These are phyloP conservation scores for Nakazawaea peltata DNA, from an alignment of 805 yeast species.

Conservation along the genomic window DNA sequence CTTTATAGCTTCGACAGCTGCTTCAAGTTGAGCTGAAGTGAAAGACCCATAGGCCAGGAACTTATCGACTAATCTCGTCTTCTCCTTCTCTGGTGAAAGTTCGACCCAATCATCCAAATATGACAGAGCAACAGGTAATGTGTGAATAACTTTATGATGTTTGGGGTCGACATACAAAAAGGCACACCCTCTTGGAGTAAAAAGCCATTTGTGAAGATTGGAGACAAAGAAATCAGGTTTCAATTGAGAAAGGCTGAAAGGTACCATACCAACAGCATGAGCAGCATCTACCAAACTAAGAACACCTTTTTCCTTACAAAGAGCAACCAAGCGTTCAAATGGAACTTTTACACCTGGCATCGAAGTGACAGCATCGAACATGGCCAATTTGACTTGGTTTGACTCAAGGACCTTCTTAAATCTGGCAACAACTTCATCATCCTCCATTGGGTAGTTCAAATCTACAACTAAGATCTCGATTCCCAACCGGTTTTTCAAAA, in stretches of 20 bases:
- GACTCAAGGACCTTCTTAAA: conserved; percentile 22
- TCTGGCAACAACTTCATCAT: conserved; percentile 28
- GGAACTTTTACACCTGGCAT: conserved; percentile 61
- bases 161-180: conserved; percentile 47
- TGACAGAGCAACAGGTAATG: conserved; percentile 49
- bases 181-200: conserved; percentile 49
- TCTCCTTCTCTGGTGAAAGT: conserved; percentile 16
- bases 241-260: conserved; percentile 29
- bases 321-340: conserved; percentile 33
- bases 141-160: conserved; percentile 42
- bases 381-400: conserved; percentile 28
- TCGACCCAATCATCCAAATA: conserved; percentile 27
- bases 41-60: conserved; percentile 46
- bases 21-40: conserved; percentile 32
- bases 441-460: conserved; percentile 35
- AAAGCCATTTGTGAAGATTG: conserved; percentile 68
- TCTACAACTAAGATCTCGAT: conserved; percentile 28
- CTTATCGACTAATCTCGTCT: conserved; percentile 29
- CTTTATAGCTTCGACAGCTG: conserved; percentile 40
- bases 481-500: conserved; percentile 24
- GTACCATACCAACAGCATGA: conserved; percentile 52
- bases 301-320: conserved; percentile 38
- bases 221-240: conserved; percentile 54
- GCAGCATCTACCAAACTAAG: conserved; percentile 66
- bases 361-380: conserved; percentile 54